These are phyloP conservation scores for Penicillium griseofulvum DNA, from an alignment of 2,329 filamentous ascomycete genomes.

Conservation along the genomic window DNA sequence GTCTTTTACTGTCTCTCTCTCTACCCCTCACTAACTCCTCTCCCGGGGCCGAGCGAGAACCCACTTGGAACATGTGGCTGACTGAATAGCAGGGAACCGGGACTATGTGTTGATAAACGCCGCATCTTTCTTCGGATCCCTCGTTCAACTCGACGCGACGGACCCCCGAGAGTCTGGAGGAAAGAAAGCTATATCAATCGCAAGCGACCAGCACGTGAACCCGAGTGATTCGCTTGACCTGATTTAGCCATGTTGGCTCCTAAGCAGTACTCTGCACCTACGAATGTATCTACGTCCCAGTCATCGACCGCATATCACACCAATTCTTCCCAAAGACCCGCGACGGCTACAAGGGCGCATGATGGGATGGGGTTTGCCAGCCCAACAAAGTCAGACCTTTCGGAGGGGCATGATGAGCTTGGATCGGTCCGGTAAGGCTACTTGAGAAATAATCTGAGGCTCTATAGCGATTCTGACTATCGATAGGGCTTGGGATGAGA, in stretches of 20 bases:
- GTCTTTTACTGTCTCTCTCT: not conserved
- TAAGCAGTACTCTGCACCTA: constrained; percentile 39
- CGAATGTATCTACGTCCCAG: constrained; percentile 35
- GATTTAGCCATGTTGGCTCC: constrained; percentile 40
- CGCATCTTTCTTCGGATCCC: constrained; percentile 5
- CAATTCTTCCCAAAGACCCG: constrained; percentile 28
- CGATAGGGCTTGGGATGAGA: constrained; percentile 76
- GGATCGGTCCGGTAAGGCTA: constrained; percentile 66
- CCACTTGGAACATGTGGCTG: constrained; percentile 5
- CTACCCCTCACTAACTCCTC: constrained; percentile 3
- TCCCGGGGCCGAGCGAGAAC: not conserved
- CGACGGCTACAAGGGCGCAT: constrained; percentile 28
- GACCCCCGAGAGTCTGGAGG: constrained; percentile 10
- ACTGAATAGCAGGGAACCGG: constrained; percentile 6
- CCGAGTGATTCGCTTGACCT: constrained; percentile 1
- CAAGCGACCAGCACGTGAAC: not conserved
- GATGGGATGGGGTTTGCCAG: constrained; percentile 61
- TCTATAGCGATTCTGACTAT: constrained; percentile 18
- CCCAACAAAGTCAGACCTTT: constrained; percentile 90
- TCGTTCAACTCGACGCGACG: constrained; percentile 7
- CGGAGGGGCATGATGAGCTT: constrained; percentile 69
- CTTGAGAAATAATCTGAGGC: not conserved
- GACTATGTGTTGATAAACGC: constrained; percentile 20
- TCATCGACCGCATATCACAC: constrained; percentile 35
- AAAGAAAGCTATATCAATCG: constrained; percentile 7